Evolutionary conservation across 768 basidiomycete genomes (phyloP).

Genomic region (Mycena polygramma): DNA sequence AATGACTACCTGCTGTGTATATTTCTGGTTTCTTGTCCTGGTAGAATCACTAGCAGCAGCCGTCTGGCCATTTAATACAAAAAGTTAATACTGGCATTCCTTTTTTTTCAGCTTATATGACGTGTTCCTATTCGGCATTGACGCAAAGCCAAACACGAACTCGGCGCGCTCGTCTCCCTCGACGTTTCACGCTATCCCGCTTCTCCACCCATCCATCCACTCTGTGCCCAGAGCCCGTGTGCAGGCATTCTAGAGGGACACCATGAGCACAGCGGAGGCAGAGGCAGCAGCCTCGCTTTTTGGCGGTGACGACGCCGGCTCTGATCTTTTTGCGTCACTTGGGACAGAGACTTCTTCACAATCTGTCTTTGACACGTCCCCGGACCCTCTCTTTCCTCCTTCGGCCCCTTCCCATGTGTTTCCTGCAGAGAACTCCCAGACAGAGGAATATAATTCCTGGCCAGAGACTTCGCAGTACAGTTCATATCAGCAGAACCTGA

Average conservation of each 20-base stretch:
- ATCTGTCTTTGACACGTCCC: constrained; percentile 26
- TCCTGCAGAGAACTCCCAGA: constrained; percentile 7
- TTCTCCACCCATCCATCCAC: background rate
- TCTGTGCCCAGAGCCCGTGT: background rate
- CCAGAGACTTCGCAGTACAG: constrained; percentile 37
- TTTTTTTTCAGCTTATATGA: constrained; percentile 6
- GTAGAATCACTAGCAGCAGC: constrained; percentile 8
- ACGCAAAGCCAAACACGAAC: constrained; percentile 1
- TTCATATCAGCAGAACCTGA: constrained; percentile 22
- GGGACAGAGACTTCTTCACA: constrained; percentile 52
- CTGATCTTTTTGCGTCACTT: constrained; percentile 75
- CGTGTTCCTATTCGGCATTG: constrained; percentile 18
- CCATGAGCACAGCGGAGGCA: constrained; percentile 78
- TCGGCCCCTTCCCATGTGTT: constrained; percentile 28
- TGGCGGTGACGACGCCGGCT: constrained; percentile 70
- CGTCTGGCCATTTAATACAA: constrained; percentile 29
- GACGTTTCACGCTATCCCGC: background rate
- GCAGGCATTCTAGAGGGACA: constrained; percentile 25
- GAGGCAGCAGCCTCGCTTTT: constrained; percentile 87
- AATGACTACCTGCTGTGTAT: constrained; percentile 36
- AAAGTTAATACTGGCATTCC: constrained; percentile 37
- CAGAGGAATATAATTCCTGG: constrained; percentile 16
- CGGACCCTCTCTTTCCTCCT: constrained; percentile 34
- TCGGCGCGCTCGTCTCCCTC: constrained; percentile 34
- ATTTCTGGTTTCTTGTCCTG: constrained; percentile 33